Conservation (phyloP, 164 flowering plant species). For the Pachysandra terminalis region DNA sequence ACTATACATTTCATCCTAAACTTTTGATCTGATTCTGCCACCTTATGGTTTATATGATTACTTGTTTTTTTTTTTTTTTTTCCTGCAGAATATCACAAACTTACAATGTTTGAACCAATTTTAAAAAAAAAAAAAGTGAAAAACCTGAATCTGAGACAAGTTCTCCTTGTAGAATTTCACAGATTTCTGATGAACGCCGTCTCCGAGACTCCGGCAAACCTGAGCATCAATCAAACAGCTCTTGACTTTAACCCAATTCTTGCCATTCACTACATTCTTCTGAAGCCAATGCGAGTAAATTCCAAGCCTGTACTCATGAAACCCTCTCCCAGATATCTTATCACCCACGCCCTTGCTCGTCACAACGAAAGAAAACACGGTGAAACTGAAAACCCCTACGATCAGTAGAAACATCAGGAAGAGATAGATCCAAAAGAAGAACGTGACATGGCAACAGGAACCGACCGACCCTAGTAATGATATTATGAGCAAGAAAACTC, state of each 20-base stretch:
- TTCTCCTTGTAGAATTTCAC: constrained; percentile 20
- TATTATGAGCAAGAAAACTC: constrained; percentile 21
- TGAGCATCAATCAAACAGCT: constrained; percentile 47
- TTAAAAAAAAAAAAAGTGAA: background rate
- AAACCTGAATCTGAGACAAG: constrained; percentile 47
- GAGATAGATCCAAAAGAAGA: constrained; percentile 39
- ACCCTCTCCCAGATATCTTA: constrained; percentile 33
- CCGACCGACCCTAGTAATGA: constrained; percentile 45
- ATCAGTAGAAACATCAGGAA: constrained; percentile 34
- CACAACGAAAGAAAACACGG: constrained; percentile 41
- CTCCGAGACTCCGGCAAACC: constrained; percentile 30
- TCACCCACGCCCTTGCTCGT: constrained; percentile 50
- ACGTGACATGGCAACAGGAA: constrained; percentile 24
- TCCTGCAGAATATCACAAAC: too few species aligned
- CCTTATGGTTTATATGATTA: too few species aligned
- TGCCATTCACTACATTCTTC: constrained; percentile 30
- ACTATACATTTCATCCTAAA: too few species aligned
- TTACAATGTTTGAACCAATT: too few species aligned
- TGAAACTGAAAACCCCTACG: constrained; percentile 33
- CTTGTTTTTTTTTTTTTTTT: too few species aligned
- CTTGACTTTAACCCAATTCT: constrained; percentile 44
- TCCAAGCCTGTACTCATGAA: constrained; percentile 36
- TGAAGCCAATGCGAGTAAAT: constrained; percentile 66
- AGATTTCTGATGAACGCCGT: background rate
- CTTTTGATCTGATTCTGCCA: too few species aligned